phyloP scores from a whole-genome alignment of 371 early-diverging fungal species.

The Dichotomocladium elegans region DNA sequence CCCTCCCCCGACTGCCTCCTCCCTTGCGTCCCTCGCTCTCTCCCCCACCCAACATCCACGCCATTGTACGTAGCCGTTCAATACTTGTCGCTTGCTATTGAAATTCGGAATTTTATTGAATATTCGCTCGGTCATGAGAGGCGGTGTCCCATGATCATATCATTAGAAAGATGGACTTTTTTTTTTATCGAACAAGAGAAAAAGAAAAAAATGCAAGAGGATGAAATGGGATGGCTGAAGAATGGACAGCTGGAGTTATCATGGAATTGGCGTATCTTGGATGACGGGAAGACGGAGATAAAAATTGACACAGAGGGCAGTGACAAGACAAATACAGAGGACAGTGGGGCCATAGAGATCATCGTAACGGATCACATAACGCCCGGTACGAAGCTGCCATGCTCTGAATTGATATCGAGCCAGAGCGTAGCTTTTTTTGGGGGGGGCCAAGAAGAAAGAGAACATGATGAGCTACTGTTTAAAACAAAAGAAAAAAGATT shows the following conservation, averaged over 20 bases:
- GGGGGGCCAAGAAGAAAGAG: too few species aligned
- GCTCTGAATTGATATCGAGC: slow-evolving; percentile 32
- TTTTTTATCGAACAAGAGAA: too few species aligned
- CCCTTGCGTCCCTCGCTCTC: too few species aligned
- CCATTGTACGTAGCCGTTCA: too few species aligned
- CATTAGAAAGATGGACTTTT: too few species aligned
- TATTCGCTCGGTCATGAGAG: too few species aligned
- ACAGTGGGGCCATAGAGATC: slow-evolving; percentile 22
- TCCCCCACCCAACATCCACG: too few species aligned
- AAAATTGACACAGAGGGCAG: slow-evolving; percentile 28
- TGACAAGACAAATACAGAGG: slow-evolving; percentile 22
- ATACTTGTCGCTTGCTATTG: too few species aligned
- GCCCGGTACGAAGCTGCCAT: slow-evolving; percentile 30
- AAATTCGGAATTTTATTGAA: too few species aligned
- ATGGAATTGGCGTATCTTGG: background rate
- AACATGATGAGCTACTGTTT: background rate
- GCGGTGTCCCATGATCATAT: too few species aligned
- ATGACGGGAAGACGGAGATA: slow-evolving; percentile 25
- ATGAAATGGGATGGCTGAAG: background rate
- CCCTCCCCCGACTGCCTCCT: too few species aligned
- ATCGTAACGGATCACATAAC: slow-evolving; percentile 17
- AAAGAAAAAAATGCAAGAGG: background rate
- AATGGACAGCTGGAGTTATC: too few species aligned
- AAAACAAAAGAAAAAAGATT: background rate
- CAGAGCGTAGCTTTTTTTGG: slow-evolving; percentile 27